Evolutionary conservation across 2,329 filamentous ascomycete species (phyloP), one percentile per base, ranked within the genome.

Genomic region (Dactylonectria estremocensis): DNA sequence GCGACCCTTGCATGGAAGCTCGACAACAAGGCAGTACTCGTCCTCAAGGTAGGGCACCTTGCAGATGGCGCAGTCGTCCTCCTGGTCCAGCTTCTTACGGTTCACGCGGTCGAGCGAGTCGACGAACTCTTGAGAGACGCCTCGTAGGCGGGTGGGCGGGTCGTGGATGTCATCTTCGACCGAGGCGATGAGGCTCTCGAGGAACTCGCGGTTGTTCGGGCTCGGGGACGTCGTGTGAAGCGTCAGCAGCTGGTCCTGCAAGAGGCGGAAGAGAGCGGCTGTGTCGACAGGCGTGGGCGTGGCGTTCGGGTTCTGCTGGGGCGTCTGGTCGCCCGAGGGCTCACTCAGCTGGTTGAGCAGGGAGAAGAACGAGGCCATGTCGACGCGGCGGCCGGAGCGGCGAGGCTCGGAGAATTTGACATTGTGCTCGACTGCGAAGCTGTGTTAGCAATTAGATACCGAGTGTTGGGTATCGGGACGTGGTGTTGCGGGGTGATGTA

Each of bases 291-390:
- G 89, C 43, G 88, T 91, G 46, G 90, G 86, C n/a, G 84, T 86
- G 5, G 87, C 85, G 79, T 88, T 87, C 13, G 86, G 84, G 81
- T 88, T 88, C 79, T 87, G 82, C 74, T 84, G 82, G 43, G 78
- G 76, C 13, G 78, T 77, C 56, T 77, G 67, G 55, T 76, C 65
- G 57, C 79, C 78, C 37, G 79, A 74, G 64, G 80, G 78, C 60
- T 81, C 77, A 69, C 82, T 79, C 76, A 91, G 82, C 69, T 86
- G 85, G 78, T 86, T 81, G 68, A 90, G 86, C 77, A 89, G 86
- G 62, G 87, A 85, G 74, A 82, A 86, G 82, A 91, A 91, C 68
- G 86, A 87, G 59, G 88, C 86, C 90, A 92, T 92, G 81, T 91
- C 88, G 68, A 88, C 80, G 75, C 87, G 87, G 46, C 90, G 88